Base-by-base conservation (phyloP, 2,329 filamentous ascomycete genomes). In the Chaetomium sp. region DNA sequence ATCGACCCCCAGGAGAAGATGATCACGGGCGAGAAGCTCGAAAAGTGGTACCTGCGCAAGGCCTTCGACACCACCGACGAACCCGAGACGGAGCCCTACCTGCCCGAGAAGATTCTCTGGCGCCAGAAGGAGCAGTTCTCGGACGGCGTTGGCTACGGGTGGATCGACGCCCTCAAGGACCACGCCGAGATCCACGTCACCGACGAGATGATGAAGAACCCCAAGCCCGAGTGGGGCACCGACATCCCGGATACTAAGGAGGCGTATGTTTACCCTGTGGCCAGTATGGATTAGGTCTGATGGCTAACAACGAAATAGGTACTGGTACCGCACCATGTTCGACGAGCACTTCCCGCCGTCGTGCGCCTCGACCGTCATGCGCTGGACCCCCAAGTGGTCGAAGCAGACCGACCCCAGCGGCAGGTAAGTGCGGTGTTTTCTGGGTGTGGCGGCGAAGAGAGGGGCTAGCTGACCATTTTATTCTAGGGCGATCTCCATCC, bases 71-170 rank as follows among this genome's bases (percentile, higher is more conserved):
- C 93, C 33, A 87, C 85, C 56, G 92, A 94, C 75, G 91, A 97
- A 79, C 92, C 93, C 19, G 88, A 84, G 56, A 86, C 84, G 57
- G 80, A 90, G 77, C 88, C 95, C 10, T 99, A 98, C 81, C 87
- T 99, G n/a, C 95, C 96, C 8, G 89, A 97, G 21, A 88, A 93
- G 77, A 99, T 99, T 72, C 88, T 99, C 63, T 99, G 92, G 91
- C 87, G 96, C 76, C 96, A 99, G 81, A 99, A 99, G 87, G 95
- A 99, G 83, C 95, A 99, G 81, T 99, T 99, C 83, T 96, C 90
- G 65, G 96, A 99, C 74, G 96, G 95, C 76, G 95, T 99, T 64
- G 95, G 95, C 64, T 99, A 99, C 81, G 93, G 95, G 69, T 99
- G 95, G 95, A 99, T 99, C 75, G 95, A 99, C 75, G 91, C 89